Base-by-base conservation (phyloP, 805 yeast species). In the Metschnikowia sp. region DNA sequence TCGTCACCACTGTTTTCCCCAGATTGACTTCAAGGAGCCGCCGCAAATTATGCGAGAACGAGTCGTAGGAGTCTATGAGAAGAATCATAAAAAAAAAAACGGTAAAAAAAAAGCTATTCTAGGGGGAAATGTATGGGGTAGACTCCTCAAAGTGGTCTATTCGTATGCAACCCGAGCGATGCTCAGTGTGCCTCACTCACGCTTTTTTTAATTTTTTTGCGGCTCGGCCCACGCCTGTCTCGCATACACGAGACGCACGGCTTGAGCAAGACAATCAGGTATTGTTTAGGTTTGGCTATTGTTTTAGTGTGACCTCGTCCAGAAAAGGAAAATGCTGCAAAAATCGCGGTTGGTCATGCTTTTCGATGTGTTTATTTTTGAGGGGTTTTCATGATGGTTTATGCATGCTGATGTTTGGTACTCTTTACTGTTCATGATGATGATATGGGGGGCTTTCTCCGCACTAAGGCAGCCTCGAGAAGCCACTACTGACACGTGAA, bases 61-160 rank as follows among this genome's bases (percentile, higher is more conserved):
- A 92, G 65, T 94, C 99, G 63, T 94, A 91, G 2, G 97, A 91
- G 65, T 94, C 99, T 11, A 94, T 79, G 39, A 89, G 76, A 10
- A 89, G 78, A 45, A 88, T 77, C 77, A 72, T 72, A 26, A 18
- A 29, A 13, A 22, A 6, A 13, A 15, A 18, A 19, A 1, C 10
- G 15, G 12, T 2, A 9, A 13, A 36, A 36, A 36, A 18, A 19
- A 19, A 3, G 31, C 26, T n/a, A 29, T 5, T 19, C 31, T 18
- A 36, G 29, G 12, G 8, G 26, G 26, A 5, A 22, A 5, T 22
- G 26, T 22, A 22, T 22, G 26, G 26, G 26, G 5, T 22, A 22
- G 5, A 22, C 26, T 22, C 26, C 26, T 22, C 7, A 7, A 7
- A 5, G 26, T 22, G 26, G 26, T 22, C 7, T 7, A 22, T 22